Evolutionary conservation across 768 basidiomycete genomes (phyloP).

Genomic region (Vishniacozyma victoriae): DNA sequence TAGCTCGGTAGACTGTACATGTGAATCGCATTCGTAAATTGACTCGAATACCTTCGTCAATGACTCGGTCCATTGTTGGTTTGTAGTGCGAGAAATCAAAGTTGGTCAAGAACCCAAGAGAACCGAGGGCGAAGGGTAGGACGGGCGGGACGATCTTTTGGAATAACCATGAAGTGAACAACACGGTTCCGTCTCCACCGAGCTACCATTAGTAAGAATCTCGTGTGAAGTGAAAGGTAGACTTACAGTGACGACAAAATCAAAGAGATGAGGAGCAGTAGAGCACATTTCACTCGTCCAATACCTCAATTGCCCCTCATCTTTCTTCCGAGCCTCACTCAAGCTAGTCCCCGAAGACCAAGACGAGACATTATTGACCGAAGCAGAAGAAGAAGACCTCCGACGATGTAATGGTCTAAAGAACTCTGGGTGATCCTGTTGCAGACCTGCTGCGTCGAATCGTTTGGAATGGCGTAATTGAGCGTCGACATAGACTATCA

Average conservation of each 20-base stretch:
- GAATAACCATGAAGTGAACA: conserved; percentile 99
- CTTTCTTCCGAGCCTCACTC: conserved; percentile 40
- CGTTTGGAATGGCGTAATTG: conserved; percentile 83
- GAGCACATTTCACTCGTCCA: conserved; percentile 98
- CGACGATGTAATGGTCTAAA: conserved; percentile 73
- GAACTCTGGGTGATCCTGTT: conserved; percentile 77
- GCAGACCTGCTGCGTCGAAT: conserved; percentile 87
- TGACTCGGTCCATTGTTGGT: conserved; percentile 77
- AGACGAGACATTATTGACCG: conserved; percentile 51
- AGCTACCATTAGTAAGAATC: conserved; percentile 56
- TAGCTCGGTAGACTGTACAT: conserved; percentile 92
- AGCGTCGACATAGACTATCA: conserved; percentile 91
- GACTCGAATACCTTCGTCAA: conserved; percentile 90
- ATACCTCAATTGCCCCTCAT: conserved; percentile 89
- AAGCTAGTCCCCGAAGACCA: conserved; percentile 52
- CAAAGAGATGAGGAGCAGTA: conserved; percentile 82
- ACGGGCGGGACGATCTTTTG: conserved; percentile 98
- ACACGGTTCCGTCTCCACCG: conserved; percentile 94
- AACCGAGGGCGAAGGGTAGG: conserved; percentile 92
- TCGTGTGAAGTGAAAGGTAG: not conserved
- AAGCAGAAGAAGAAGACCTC: conserved; percentile 55
- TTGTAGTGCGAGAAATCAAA: conserved; percentile 89
- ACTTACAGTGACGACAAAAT: conserved; percentile 93
- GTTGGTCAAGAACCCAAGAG: conserved; percentile 95
- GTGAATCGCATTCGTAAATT: conserved; percentile 99